These are phyloP conservation scores for Trebouxia gelatinosa DNA, from an alignment of 163 green algal species.

Conservation along the genomic window DNA sequence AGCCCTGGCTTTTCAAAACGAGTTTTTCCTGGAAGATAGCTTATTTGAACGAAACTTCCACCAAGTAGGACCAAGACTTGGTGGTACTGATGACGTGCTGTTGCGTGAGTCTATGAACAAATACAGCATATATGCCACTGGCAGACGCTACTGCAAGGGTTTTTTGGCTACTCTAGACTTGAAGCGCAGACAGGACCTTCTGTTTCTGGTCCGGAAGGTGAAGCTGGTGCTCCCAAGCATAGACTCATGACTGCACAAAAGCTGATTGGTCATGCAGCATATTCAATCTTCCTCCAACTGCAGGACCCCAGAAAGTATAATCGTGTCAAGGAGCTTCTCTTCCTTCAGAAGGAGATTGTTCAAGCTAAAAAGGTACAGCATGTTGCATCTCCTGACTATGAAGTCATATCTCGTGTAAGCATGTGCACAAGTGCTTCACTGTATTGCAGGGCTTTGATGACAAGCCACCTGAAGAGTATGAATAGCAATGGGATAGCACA, in stretches of 20 bases:
- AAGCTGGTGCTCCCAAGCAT: too few relatives aligned
- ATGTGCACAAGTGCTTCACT: too few relatives aligned
- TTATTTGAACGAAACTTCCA: constrained; percentile 53
- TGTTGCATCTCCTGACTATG: background rate
- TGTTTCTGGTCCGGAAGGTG: too few relatives aligned
- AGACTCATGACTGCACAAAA: too few relatives aligned
- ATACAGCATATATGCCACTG: constrained; percentile 68
- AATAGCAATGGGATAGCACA: too few relatives aligned
- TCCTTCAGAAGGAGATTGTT: too few relatives aligned
- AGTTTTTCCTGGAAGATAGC: constrained; percentile 30
- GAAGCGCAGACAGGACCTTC: constrained; percentile 56
- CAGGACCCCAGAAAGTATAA: background rate
- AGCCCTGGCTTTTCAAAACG: constrained; percentile 39
- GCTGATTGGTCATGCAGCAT: too few relatives aligned
- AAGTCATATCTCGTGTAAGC: too few relatives aligned
- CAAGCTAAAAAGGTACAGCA: too few relatives aligned
- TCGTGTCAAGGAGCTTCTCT: background rate
- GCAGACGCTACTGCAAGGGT: constrained; percentile 55
- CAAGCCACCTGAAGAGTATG: too few relatives aligned
- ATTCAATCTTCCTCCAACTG: too few relatives aligned
- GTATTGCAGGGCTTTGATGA: too few relatives aligned
- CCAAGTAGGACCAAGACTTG: constrained; percentile 38
- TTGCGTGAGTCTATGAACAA: constrained; percentile 44
- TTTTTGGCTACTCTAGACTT: constrained; percentile 59
- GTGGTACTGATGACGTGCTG: constrained; percentile 19